Percentiles rank a stretch among this genome's conserved stretches.
These are phyloP conservation scores for Oryza coarctata DNA, from an alignment of 176 grass and related monocot species.

Conservation along the genomic window DNA sequence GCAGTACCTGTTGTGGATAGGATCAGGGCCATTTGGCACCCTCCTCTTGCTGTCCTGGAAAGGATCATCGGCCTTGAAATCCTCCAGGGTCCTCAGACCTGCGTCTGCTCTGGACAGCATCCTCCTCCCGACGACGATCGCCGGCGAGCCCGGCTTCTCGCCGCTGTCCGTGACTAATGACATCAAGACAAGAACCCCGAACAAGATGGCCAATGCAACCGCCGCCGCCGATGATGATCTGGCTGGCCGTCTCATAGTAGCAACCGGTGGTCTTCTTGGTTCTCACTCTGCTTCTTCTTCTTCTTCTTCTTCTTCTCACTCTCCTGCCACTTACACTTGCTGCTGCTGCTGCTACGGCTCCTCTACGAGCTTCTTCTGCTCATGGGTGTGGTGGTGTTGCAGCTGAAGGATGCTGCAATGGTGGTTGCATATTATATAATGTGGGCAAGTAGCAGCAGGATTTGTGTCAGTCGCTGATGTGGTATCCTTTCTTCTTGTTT, in stretches of 20 bases:
- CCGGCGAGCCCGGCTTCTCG: constrained; percentile 4
- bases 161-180: constrained; percentile 31
- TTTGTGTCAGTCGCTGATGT: constrained; percentile 61
- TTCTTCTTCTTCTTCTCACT: constrained; percentile 7
- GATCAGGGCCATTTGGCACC: constrained; percentile 93
- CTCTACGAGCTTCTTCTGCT: constrained; percentile 31
- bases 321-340: background rate
- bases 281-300: constrained; percentile 12
- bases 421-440: constrained; percentile 64
- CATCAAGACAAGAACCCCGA: constrained; percentile 52
- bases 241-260: constrained; percentile 41
- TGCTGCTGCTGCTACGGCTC: background rate
- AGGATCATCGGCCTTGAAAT: constrained; percentile 36
- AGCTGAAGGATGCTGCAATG: constrained; percentile 21
- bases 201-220: constrained; percentile 38
- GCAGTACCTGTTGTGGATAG: constrained; percentile 91
- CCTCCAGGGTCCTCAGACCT: constrained; percentile 30
- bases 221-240: constrained; percentile 21
- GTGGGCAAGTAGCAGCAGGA: constrained; percentile 40
- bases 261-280: background rate
- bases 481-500: constrained; percentile 62
- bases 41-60: constrained; percentile 63
- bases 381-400: constrained; percentile 33
- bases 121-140: constrained; percentile 40
- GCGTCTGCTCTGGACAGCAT: constrained; percentile 29